Percentiles rank a stretch among this genome's conserved stretches.
Evolutionary conservation across 805 yeast genomes (phyloP).

Genomic region (Yarrowia hollandica): DNA sequence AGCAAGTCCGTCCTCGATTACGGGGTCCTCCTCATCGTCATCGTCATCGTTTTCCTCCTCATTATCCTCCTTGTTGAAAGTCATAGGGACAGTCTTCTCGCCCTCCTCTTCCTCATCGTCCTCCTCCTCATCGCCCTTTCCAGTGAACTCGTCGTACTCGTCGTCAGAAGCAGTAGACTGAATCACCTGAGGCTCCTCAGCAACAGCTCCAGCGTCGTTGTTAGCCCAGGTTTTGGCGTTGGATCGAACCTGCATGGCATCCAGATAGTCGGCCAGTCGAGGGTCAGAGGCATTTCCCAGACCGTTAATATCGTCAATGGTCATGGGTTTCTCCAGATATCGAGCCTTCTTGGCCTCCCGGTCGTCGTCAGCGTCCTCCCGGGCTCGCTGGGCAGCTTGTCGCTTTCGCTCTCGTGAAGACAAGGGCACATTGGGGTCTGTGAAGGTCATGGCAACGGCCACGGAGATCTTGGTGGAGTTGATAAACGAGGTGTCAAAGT

Average conservation of each 20-base stretch:
- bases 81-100: constrained; percentile 33
- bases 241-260: constrained; percentile 74
- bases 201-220: constrained; percentile 39
- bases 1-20: constrained; percentile 41
- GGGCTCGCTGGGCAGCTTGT: constrained; percentile 42
- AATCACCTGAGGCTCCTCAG: constrained; percentile 11
- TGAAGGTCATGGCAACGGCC: constrained; percentile 77
- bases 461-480: constrained; percentile 82
- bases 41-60: constrained; percentile 35
- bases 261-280: constrained; percentile 74
- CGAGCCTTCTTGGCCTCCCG: constrained; percentile 6
- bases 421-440: constrained; percentile 66
- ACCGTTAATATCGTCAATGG: constrained; percentile 33
- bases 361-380: constrained; percentile 35
- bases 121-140: constrained; percentile 36
- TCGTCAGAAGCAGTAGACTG: constrained; percentile 47
- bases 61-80: constrained; percentile 32
- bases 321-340: constrained; percentile 44
- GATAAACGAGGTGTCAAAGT: constrained; percentile 74
- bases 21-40: constrained; percentile 27
- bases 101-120: constrained; percentile 37
- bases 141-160: constrained; percentile 43
- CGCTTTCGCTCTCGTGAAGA: constrained; percentile 25
- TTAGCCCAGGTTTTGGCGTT: constrained; percentile 76
- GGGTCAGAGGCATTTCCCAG: constrained; percentile 35